Evolutionary conservation across 2,329 filamentous ascomycete species (phyloP).

Genomic region (Aschersonia sp.): DNA sequence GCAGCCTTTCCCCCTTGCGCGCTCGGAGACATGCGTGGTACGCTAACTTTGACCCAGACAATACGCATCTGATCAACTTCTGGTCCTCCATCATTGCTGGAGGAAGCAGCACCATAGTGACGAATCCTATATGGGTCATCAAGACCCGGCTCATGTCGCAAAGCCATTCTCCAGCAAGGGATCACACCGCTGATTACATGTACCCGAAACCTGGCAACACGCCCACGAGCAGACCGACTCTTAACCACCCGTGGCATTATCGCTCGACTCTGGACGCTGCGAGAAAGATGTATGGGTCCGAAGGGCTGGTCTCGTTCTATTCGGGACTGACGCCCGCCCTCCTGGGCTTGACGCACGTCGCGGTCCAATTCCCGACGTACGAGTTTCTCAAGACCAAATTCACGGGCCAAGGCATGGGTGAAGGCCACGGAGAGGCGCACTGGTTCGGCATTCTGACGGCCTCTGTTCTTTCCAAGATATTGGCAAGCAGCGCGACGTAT

Average conservation of each 20-base stretch:
- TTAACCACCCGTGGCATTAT: conserved; percentile 78
- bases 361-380: conserved; percentile 93
- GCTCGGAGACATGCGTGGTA: neutral
- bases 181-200: conserved; percentile 27
- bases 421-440: conserved; percentile 41
- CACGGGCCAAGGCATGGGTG: conserved; percentile 78
- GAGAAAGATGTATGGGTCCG: conserved; percentile 85
- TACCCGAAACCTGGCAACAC: conserved; percentile 36
- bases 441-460: conserved; percentile 76
- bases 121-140: conserved; percentile 98
- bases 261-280: conserved; percentile 79
- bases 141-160: conserved; percentile 98
- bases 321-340: conserved; percentile 86
- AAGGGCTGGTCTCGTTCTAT: conserved; percentile 85
- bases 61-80: conserved; percentile 64
- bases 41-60: conserved; percentile 33
- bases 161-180: conserved; percentile 38
- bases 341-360: conserved; percentile 84
- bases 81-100: conserved; percentile 86
- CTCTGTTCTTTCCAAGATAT: conserved; percentile 85
- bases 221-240: conserved; percentile 36
- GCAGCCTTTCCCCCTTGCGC: no score
- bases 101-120: conserved; percentile 81
- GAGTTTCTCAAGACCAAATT: conserved; percentile 86
- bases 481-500: conserved; percentile 90